These are phyloP conservation scores for Lasiodiplodia hormozganensis DNA, from an alignment of 2,329 filamentous ascomycete species.

Conservation along the genomic window DNA sequence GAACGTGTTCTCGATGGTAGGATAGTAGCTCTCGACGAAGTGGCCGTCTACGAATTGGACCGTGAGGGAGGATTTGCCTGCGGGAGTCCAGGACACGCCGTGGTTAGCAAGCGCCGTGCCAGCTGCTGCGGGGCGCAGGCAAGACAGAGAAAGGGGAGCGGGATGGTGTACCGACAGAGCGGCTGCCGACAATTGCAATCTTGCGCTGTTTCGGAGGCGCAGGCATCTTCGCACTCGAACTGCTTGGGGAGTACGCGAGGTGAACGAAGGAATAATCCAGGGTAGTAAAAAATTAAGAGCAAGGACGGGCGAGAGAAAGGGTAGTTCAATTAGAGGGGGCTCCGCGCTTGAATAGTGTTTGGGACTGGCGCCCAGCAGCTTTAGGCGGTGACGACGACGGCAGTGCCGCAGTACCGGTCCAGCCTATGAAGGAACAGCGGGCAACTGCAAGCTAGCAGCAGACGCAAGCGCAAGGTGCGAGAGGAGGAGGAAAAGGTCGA, in stretches of 20 bases:
- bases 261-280: not conserved
- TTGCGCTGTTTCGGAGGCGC: conserved; percentile 85
- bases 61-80: conserved; percentile 96
- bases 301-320: not conserved
- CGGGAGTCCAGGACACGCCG: conserved; percentile 22
- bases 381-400: conserved; percentile 21
- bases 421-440: conserved; percentile 22
- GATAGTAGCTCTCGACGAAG: conserved; percentile 99
- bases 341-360: conserved; percentile 18
- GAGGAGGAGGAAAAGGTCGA: conserved; percentile 1
- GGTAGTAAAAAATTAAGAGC: not conserved
- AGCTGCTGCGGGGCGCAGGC: conserved; percentile 1
- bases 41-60: conserved; percentile 97
- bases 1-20: conserved; percentile 98
- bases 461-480: not conserved
- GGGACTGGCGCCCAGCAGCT: conserved; percentile 22
- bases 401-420: conserved; percentile 11
- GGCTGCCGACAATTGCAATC: conserved; percentile 93
- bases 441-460: not conserved
- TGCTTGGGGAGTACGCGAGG: not conserved
- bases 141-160: conserved; percentile 28
- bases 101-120: not conserved
- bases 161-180: conserved; percentile 76
- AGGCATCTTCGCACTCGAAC: conserved; percentile 60
- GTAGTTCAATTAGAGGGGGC: conserved; percentile 17